These are phyloP conservation scores for Turritis glabra DNA, from an alignment of 345 rosid species.

Conservation along the genomic window DNA sequence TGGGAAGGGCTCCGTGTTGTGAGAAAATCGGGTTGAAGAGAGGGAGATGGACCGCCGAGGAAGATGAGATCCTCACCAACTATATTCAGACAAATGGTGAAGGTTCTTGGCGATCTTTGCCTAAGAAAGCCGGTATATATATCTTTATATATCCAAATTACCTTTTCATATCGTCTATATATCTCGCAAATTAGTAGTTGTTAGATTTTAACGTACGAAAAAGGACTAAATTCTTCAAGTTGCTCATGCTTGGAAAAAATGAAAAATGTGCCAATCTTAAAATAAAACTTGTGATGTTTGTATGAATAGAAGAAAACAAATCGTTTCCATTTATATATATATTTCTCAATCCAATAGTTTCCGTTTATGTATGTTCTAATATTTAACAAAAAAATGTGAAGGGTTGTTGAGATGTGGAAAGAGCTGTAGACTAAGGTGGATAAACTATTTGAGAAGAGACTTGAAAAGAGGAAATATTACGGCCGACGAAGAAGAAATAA, in stretches of 20 bases:
- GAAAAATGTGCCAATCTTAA: background rate
- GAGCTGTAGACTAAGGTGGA: constrained; percentile 96
- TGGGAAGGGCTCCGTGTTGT: constrained; percentile 95
- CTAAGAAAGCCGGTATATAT: constrained; percentile 76
- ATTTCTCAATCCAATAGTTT: no score
- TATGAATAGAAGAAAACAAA: background rate
- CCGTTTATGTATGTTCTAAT: background rate
- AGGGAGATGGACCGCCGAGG: constrained; percentile 89
- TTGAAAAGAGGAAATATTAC: constrained; percentile 87
- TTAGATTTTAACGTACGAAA: background rate
- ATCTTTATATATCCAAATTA: background rate
- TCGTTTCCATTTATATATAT: background rate
- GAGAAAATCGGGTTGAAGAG: constrained; percentile 80
- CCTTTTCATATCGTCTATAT: background rate
- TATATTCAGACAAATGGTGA: constrained; percentile 76
- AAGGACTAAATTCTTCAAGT: background rate
- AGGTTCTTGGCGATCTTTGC: constrained; percentile 87
- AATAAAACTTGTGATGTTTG: background rate
- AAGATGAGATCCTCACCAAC: constrained; percentile 63
- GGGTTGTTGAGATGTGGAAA: constrained; percentile 89
- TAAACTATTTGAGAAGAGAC: constrained; percentile 75
- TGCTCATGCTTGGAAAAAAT: background rate
- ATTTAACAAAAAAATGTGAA: constrained; percentile 1
- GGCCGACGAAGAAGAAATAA: constrained; percentile 68
- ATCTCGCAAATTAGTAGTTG: no score